Evolutionary conservation across 2,329 filamentous ascomycete genomes (phyloP), one percentile per base, ranked within the genome.

Genomic region (Sporothrix schenckii): DNA sequence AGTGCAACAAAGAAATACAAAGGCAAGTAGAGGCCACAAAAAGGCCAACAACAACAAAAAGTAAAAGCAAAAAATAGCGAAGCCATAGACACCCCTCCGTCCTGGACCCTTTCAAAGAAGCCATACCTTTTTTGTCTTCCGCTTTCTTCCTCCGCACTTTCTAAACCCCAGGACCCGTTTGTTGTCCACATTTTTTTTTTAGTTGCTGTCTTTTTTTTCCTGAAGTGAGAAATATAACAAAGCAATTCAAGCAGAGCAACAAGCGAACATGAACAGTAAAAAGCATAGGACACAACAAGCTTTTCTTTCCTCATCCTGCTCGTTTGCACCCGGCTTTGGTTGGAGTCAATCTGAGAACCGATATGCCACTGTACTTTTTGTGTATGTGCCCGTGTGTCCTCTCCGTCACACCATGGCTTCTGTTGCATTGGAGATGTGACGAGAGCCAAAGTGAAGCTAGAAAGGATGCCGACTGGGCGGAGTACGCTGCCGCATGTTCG

Each of bases 271-370:
- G 19, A 66, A 39, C 2, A 34, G 41, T n/a, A 52, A 34, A 19
- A 49, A 65, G 13, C 27, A 14, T 10, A 49, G 39, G 14, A 16
- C 44, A 49, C 41, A 30, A 47, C 41, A 65, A 14, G 10, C 21
- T 19, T 50, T 50, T n/a, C 49, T 21, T 63, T 27, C 58, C 39
- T 9, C n/a, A 16, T 24, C 16, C 13, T 5, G 6, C 14, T 47
- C 39, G 58, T 47, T 14, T 24, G 11, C 61, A 21, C 14, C 44
- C 24, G 44, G 61, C 61, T 30, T 47, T 13, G 24, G 60, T 49
- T 65, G 44, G 61, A 53, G 27, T 66, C 63, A 66, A 52, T 66
- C 47, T 66, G 41, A 30, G 21, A 27, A 19, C 41, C 41, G 24
- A 65, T 4, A 24, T 61, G 21, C 58, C 11, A n/a, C 9, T 19